Base-by-base conservation (phyloP, 2,329 filamentous ascomycete genomes). In the Colletotrichum simmondsii region DNA sequence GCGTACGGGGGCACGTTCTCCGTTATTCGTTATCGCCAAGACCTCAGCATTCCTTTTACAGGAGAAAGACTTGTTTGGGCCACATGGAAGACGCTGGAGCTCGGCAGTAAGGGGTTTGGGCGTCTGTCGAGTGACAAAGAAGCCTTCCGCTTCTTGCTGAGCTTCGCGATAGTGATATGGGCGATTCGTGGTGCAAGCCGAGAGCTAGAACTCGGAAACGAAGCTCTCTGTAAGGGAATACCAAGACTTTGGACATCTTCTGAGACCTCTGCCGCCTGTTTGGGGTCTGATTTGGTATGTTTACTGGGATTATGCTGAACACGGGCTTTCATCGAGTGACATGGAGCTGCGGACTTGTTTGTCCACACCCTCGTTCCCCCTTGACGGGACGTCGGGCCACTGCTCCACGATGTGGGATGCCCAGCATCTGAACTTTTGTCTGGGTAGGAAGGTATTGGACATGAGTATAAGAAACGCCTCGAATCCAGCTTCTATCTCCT, bases 391-490 rank as follows among this genome's bases (percentile, higher is more conserved):
- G 46, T 53, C 65, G 70, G 70, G 46, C 66, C 70, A 54, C 26
- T 46, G 49, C 60, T 65, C 60, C 56, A 70, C 56, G 46, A 65
- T 53, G 46, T 37, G 66, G 35, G 28, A 49, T 30, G 22, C 32
- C 5, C 30, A 49, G 28, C 46, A 46, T 37, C 46, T 61, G 53
- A 72, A 42, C 35, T 30, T 3, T 37, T 52, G 22, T 49, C 59
- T 72, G 22, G 60, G 46, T 32, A 37, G 26, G 14, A n/a, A 10
- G 54, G 11, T 49, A 24, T 28, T 30, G 12, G 46, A 65, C 22
- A 22, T 12, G 26, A 60, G 66, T 72, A 72, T 72, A 72, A 72
- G 60, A 65, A 61, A 37, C n/a, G 52, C 66, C 42, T 61, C 37
- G 10, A 24, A 32, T 49, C 70, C 60, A 28, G 58, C 37, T 14